Percentiles rank a stretch among this genome's conserved stretches.
Evolutionary conservation across 768 basidiomycete species (phyloP).

Genomic region (Leccinum obscurum): DNA sequence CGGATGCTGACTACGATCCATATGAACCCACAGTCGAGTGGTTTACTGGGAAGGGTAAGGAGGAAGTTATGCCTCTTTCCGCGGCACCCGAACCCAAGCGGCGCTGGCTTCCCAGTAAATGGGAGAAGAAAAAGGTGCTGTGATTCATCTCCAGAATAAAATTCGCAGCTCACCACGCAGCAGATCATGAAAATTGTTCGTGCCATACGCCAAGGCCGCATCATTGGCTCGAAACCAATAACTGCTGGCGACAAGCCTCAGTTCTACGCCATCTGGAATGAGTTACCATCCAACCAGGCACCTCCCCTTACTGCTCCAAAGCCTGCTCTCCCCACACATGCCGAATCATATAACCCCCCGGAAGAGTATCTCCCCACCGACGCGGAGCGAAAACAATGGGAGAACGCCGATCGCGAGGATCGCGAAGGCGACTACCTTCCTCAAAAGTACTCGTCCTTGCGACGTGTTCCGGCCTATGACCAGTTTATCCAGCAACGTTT

Average conservation of each 20-base stretch:
- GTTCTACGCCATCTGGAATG: conserved; percentile 90
- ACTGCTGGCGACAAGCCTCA: conserved; percentile 60
- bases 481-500: conserved; percentile 94
- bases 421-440: conserved; percentile 88
- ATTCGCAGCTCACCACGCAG: conserved; percentile 4
- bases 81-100: conserved; percentile 94
- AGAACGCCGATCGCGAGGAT: conserved; percentile 82
- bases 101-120: conserved; percentile 96
- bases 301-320: conserved; percentile 96
- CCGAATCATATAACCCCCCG: conserved; percentile 99
- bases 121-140: conserved; percentile 97
- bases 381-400: conserved; percentile 81
- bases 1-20: conserved; percentile 86
- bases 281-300: conserved; percentile 67
- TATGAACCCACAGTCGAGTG: conserved; percentile 94
- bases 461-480: conserved; percentile 90
- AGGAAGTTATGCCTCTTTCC: conserved; percentile 91
- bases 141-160: neutral
- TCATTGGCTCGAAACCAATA: conserved; percentile 86
- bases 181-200: conserved; percentile 99
- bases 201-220: conserved; percentile 94
- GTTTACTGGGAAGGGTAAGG: conserved; percentile 96
- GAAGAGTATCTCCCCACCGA: conserved; percentile 92
- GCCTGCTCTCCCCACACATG: conserved; percentile 81
- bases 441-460: conserved; percentile 78